Evolutionary conservation across 2,329 filamentous ascomycete genomes (phyloP).

Genomic region (Scedosporium minutisporum): DNA sequence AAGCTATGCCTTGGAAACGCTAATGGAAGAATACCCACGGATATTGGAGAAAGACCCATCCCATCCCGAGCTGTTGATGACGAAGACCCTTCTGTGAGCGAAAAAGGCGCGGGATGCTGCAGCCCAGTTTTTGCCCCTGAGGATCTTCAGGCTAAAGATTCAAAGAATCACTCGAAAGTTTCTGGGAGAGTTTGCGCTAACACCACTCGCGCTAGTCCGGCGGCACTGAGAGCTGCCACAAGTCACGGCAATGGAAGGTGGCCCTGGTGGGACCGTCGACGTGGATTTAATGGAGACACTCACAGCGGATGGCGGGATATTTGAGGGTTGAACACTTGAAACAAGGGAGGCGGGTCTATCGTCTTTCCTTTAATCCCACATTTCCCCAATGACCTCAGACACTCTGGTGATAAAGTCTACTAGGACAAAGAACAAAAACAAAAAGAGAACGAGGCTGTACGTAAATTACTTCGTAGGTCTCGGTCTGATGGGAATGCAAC

Average conservation of each 20-base stretch:
- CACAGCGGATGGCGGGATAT: background rate
- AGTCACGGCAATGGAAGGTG: background rate
- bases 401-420: too few relatives aligned
- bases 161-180: background rate
- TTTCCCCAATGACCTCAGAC: too few relatives aligned
- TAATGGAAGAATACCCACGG: too few relatives aligned
- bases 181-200: background rate
- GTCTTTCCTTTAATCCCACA: too few relatives aligned
- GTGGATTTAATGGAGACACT: background rate
- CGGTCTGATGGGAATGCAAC: too few relatives aligned
- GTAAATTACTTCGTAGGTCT: too few relatives aligned
- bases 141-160: background rate
- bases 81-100: background rate
- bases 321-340: too few relatives aligned
- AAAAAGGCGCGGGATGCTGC: background rate
- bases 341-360: too few relatives aligned
- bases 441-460: too few relatives aligned
- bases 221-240: background rate
- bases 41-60: background rate
- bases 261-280: background rate
- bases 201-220: background rate
- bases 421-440: too few relatives aligned
- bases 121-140: background rate
- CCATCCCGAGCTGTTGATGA: background rate
- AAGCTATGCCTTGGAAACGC: background rate